phyloP scores from a whole-genome alignment of 148 eudicot species.

The Suaeda aralocaspica region DNA sequence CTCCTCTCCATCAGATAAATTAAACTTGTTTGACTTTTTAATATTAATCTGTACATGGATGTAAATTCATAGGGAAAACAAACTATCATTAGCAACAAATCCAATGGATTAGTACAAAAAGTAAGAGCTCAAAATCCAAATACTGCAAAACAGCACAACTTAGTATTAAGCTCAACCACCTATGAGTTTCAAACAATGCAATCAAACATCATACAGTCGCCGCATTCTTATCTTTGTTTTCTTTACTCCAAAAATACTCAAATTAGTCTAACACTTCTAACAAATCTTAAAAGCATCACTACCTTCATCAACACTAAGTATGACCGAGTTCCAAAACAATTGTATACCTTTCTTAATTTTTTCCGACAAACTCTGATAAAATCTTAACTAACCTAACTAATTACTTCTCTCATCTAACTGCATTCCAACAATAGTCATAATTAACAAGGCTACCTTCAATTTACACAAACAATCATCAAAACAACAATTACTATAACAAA shows the following conservation, averaged over 20 bases:
- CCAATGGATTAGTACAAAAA: background rate
- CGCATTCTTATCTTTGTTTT: too few species aligned
- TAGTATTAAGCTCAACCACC: background rate
- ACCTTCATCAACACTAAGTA: background rate
- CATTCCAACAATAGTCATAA: background rate
- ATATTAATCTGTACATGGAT: constrained; percentile 44
- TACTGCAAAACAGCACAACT: background rate
- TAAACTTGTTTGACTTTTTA: constrained; percentile 67
- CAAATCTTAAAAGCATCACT: background rate
- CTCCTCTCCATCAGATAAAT: constrained; percentile 91
- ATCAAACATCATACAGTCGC: too few species aligned
- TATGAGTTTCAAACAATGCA: background rate
- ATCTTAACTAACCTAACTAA: too few species aligned
- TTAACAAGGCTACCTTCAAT: too few species aligned
- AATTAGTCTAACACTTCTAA: background rate
- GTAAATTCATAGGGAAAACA: background rate
- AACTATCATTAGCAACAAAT: background rate
- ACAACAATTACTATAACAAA: background rate
- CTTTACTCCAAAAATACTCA: background rate
- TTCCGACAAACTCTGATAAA: too few species aligned
- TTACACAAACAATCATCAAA: background rate
- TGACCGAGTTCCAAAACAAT: background rate
- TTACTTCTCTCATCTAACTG: background rate
- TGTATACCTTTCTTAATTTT: too few species aligned
- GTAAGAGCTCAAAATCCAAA: background rate